These are phyloP conservation scores for Cordyceps militaris DNA, from an alignment of 2,329 filamentous ascomycete genomes.

Conservation along the genomic window DNA sequence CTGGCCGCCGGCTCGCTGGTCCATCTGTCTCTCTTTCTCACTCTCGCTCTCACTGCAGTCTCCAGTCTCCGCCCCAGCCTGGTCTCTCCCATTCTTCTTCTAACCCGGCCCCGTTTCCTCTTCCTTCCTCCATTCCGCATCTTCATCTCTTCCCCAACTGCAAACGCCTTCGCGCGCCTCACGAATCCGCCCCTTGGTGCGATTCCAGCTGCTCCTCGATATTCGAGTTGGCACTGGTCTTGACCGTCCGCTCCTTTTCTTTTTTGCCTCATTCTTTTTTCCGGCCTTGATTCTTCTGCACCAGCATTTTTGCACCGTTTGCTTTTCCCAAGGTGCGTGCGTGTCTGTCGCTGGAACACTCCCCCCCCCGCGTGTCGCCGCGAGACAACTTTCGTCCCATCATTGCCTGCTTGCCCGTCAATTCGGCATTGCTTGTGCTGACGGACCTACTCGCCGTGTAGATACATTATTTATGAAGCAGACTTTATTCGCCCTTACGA, in stretches of 20 bases:
- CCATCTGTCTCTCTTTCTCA: not conserved
- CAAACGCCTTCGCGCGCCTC: slow-evolving; percentile 10
- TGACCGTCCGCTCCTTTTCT: slow-evolving; percentile 51
- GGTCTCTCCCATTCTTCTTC: not conserved
- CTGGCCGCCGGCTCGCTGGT: not conserved
- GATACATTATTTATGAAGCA: slow-evolving; percentile 17
- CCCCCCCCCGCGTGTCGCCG: not conserved
- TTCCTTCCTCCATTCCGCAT: slow-evolving; percentile 22
- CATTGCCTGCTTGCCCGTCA: not conserved
- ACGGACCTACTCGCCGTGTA: not conserved
- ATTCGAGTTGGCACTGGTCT: slow-evolving; percentile 48
- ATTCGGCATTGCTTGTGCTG: slow-evolving; percentile 8
- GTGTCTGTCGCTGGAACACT: not conserved
- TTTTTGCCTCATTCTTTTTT: slow-evolving; percentile 23
- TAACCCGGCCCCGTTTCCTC: slow-evolving; percentile 20
- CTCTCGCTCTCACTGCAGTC: not conserved
- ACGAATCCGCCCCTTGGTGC: slow-evolving; percentile 35
- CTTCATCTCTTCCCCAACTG: slow-evolving; percentile 19
- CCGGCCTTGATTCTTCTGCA: slow-evolving; percentile 19
- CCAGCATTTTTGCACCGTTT: slow-evolving; percentile 17
- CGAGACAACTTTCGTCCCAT: not conserved
- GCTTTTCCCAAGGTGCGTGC: slow-evolving; percentile 18
- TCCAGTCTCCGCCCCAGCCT: not conserved
- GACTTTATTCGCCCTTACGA: slow-evolving; percentile 13
- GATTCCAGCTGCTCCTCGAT: slow-evolving; percentile 48